Conservation (phyloP, 2,329 filamentous ascomycete species). For the Aspergillus sp. region DNA sequence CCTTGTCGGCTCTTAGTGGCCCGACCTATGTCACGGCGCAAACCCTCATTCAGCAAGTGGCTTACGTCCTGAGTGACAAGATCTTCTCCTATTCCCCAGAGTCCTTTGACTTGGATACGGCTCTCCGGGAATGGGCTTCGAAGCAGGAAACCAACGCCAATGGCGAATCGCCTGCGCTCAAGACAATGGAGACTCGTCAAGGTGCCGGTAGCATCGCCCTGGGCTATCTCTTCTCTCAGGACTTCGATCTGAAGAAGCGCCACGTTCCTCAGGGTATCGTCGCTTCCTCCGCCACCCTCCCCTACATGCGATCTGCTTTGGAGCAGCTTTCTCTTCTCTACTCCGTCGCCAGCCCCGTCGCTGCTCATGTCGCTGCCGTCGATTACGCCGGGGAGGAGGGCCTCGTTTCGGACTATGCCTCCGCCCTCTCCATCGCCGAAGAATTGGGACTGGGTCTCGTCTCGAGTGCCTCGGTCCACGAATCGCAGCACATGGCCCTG, state of each 20-base stretch:
- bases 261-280: constrained; percentile 89
- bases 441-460: constrained; percentile 87
- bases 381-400: constrained; percentile 74
- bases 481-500: constrained; percentile 94
- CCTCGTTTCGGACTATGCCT: constrained; percentile 83
- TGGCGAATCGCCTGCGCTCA: constrained; percentile 74
- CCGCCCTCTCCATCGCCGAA: constrained; percentile 76
- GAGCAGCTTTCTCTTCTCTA: constrained; percentile 93
- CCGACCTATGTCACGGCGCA: constrained; percentile 93
- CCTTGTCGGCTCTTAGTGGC: constrained; percentile 66
- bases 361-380: constrained; percentile 85
- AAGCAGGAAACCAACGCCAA: constrained; percentile 74
- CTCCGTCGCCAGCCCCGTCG: constrained; percentile 86
- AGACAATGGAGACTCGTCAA: constrained; percentile 79
- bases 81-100: constrained; percentile 96
- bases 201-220: constrained; percentile 89
- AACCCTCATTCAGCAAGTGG: constrained; percentile 90
- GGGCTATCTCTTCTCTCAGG: constrained; percentile 96
- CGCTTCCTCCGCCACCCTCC: constrained; percentile 78
- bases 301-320: constrained; percentile 75
- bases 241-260: constrained; percentile 89
- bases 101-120: constrained; percentile 84
- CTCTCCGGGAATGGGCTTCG: constrained; percentile 73
- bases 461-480: constrained; percentile 80
- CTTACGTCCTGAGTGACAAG: constrained; percentile 93